These are phyloP conservation scores for Pseudocohnilembus persalinus DNA, from an alignment of 169 alveolate species.

Conservation along the genomic window DNA sequence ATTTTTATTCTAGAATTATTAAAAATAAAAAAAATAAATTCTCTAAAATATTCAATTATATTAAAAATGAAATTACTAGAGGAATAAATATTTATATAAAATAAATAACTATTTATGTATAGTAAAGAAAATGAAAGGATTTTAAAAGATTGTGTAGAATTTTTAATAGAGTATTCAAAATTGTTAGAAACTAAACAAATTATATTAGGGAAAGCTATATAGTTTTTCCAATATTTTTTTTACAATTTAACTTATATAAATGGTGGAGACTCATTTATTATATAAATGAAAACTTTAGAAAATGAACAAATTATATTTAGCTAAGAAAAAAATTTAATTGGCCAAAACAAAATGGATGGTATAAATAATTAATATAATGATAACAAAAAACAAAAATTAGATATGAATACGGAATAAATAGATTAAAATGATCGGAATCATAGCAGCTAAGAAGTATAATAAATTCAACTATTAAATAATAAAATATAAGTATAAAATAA, in stretches of 20 bases:
- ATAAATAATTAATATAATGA: background rate
- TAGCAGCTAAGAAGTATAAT: too few species aligned
- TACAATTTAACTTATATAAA: background rate
- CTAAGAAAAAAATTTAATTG: background rate
- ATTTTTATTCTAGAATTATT: too few species aligned
- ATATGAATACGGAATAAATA: too few species aligned
- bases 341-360: background rate
- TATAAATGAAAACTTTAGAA: too few species aligned
- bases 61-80: background rate
- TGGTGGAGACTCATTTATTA: too few species aligned
- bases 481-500: too few species aligned
- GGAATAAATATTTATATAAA: too few species aligned
- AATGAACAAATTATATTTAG: background rate
- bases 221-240: background rate
- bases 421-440: too few species aligned
- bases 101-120: too few species aligned
- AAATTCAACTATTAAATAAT: too few species aligned
- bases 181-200: background rate
- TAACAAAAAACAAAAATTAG: background rate
- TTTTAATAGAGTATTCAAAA: background rate
- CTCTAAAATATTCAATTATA: too few species aligned
- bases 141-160: background rate
- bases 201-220: background rate
- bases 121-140: background rate
- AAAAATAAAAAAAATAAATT: too few species aligned